Evolutionary conservation across 164 flowering plant species (phyloP), one percentile per base, ranked within the genome.

Genomic region (Taxillus chinensis): DNA sequence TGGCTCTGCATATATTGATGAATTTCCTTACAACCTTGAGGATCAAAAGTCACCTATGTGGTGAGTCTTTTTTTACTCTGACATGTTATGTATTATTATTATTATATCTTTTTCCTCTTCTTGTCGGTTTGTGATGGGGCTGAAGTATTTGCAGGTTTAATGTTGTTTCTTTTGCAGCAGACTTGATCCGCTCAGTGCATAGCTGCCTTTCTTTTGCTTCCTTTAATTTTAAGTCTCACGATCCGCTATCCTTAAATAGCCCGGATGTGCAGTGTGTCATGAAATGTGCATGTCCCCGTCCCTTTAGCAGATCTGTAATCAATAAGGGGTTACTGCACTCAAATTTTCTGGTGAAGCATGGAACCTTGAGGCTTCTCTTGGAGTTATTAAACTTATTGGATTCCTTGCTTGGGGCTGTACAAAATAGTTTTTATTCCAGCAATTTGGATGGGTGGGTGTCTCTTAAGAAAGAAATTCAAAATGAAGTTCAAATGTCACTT

Each of bases 291-390:
- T 65, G 80, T 67, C 88, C 93, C 58, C 90, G 86, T 54, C n/a
- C n/a, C n/a, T n/a, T n/a, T n/a, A n/a, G n/a, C n/a, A 79, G 95
- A 62, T 68, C 78, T 37, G 80, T 75, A 12, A 77, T 88, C 52
- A 88, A 83, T 48, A 90, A 90, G 78, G 98, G 98, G 45, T 71
- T 93, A 74, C 97, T 83, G 70, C 96, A 88, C 61, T 69, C 89
- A 3, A 80, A 84, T 73, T 54, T 70, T 70, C 72, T 78, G 50
- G 86, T 90, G 61, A 88, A 79, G 71, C 89, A 88, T 77, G 96
- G 86, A 63, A 80, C 90, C 45, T 67, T 90, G 59, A 79, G 84
- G 75, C 78, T 93, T 74, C 85, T 93, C 60, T 63, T 88, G 68
- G 95, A 90, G 78, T 79, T 66, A 39, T 69, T 93, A 55, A 86